Evolutionary conservation across 116 monocot genomes (phyloP), one percentile per base, ranked within the genome.

Genomic region (Dioscorea cayenensis): DNA sequence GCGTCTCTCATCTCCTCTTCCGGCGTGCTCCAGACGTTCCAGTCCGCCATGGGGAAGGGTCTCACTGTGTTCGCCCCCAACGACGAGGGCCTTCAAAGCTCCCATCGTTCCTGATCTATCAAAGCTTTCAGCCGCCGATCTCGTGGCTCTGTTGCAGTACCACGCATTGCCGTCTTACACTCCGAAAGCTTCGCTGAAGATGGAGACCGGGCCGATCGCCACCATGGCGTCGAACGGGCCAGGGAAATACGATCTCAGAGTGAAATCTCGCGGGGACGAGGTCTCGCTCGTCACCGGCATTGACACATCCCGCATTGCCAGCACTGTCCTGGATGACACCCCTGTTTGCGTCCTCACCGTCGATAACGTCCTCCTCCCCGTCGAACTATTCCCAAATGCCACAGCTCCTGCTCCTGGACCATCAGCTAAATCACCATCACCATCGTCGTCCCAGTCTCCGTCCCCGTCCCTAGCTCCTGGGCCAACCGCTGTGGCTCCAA

Each of bases 61-160:
- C 73, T 94, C 66, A 94, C 90, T 18, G 66, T 94, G 7, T 84
- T 94, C 69, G 94, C 94, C 3, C 90, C 90, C 32, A 85, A 82
- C 78, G 94, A 94, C 76, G 85, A 84, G 66, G 66, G 94, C 94
- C 0, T 94, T 94, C 70, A 75, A 81, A 21, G 87, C 85, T 10
- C 71, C 67, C 18, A 85, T 76, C 11, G 87, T 79, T 8, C 87
- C 90, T 4, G 78, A 87, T 51, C 63, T 90, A 19, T 36, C 32
- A 35, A 32, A 75, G n/a, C 85, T 94, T 38, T 73, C 76, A 52
- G 82, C 79, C 63, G 94, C 87, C 51, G 90, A 87, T 71, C 66
- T 85, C 11, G 85, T 87, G 20, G 85, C 83, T 0, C 74, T 94
- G 28, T 82, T 94, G 38, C 83, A 85, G 76, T 90, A 84, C 87